Evolutionary conservation across 169 alveolate genomes (phyloP).

Genomic region (Perkinsus marinus): DNA sequence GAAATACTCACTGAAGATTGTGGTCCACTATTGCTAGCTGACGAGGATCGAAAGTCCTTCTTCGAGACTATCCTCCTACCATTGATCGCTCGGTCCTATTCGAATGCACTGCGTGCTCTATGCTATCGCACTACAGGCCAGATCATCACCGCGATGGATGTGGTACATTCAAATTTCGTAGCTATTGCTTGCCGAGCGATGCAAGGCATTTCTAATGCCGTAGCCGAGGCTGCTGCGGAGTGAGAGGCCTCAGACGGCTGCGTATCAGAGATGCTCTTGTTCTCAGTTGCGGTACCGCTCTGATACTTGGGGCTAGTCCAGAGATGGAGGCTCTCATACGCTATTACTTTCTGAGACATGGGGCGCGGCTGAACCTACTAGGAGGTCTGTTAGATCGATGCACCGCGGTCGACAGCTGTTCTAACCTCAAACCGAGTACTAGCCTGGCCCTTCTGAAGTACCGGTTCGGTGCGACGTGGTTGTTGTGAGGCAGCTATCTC

Average conservation of each 20-base stretch:
- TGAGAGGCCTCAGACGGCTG: neutral
- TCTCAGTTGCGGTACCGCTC: neutral
- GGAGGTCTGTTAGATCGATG: neutral
- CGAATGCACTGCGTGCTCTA: neutral
- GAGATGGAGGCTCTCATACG: neutral
- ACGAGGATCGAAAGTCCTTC: neutral
- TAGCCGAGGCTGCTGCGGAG: neutral
- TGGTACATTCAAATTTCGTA: neutral
- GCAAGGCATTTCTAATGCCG: neutral
- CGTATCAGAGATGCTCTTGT: neutral
- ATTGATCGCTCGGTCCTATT: neutral
- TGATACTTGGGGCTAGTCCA: neutral
- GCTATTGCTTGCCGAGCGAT: neutral
- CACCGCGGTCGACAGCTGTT: neutral
- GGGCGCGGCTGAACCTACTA: neutral
- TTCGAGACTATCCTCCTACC: neutral
- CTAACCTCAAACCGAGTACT: neutral
- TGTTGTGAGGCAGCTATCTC: too few species aligned
- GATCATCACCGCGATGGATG: neutral
- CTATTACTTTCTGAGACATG: neutral
- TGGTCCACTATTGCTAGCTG: neutral
- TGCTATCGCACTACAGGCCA: neutral
- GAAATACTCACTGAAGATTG: neutral
- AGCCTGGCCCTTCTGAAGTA: neutral
- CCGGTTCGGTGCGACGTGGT: too few species aligned